A percentile compares a stretch with the other conserved stretches of the same genome.
Conservation (phyloP, 2,329 filamentous ascomycete species). For the Mycosphaerella sp. region DNA sequence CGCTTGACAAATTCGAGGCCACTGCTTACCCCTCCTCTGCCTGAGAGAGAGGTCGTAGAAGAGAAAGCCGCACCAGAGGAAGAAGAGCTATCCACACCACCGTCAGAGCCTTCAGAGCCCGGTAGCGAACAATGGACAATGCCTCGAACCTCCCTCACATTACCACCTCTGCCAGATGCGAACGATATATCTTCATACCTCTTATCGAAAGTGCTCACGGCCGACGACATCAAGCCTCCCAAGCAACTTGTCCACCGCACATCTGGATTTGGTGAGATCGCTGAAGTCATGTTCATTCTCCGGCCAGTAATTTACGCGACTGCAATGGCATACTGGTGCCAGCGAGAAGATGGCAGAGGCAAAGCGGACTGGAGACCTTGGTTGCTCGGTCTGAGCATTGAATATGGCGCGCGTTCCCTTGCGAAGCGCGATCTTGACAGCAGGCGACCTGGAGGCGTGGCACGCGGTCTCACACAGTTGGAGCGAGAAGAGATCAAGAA, state of each 20-base stretch:
- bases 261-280: conserved; percentile 67
- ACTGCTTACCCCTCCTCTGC: conserved; percentile 74
- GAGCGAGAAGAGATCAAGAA: conserved; percentile 86
- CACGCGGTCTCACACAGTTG: conserved; percentile 71
- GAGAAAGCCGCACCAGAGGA: conserved; percentile 35
- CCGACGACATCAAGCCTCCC: conserved; percentile 93
- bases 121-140: conserved; percentile 63
- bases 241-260: conserved; percentile 74
- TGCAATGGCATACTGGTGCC: conserved; percentile 62
- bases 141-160: conserved; percentile 83
- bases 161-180: conserved; percentile 75
- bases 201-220: conserved; percentile 80
- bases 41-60: conserved; percentile 69
- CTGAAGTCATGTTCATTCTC: conserved; percentile 87
- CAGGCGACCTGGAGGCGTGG: conserved; percentile 56
- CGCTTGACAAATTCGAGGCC: conserved; percentile 77
- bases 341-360: conserved; percentile 56
- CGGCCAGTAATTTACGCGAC: conserved; percentile 81
- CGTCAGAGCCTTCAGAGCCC: conserved; percentile 37
- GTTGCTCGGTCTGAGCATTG: conserved; percentile 76
- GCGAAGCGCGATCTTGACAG: conserved; percentile 59
- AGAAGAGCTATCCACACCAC: conserved; percentile 41
- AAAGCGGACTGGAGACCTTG: conserved; percentile 86
- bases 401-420: conserved; percentile 84
- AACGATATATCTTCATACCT: conserved; percentile 82